Evolutionary conservation across 129 eudicot genomes (phyloP), one percentile per base, ranked within the genome.

Genomic region (Flaveria ramosissima): DNA sequence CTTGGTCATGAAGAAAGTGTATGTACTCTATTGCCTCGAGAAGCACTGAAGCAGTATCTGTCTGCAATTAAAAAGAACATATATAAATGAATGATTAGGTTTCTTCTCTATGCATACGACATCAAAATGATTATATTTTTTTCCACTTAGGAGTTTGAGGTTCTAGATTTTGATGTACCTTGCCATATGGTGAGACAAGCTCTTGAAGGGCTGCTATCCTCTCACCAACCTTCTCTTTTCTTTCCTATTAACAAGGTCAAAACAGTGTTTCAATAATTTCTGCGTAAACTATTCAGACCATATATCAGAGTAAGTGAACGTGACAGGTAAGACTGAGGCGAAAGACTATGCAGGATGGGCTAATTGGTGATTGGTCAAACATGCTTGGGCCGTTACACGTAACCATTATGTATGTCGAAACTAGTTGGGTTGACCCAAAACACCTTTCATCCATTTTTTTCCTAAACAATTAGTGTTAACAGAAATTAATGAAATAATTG

Each of bases 31-130:
- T 88, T 75, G 96, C 96, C 72, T 90, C 95, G 12, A 82, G 86
- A 61, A 93, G 98, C 73, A 93, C 98, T 11, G 98, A 93, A 70
- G 98, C 98, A 15, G 98, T 93, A 84, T 93, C 98, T 1, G 96
- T 90, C 98, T 93, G 92, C 80, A 90, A 32, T 27, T 45, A 62
- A 72, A 74, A 74, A 74, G 16, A 75, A 64, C 16, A 41, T 66
- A 2, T 72, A 52, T 21, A 36, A 26, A 72, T 11, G 23, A 52
- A 13, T 16, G 1, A 0, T 13, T 24, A 63, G 10, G 72, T 62
- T 79, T 39, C 41, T 71, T 70, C 52, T 20, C 52, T 3, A 63
- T 15, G 46, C 59, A 24, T 72, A 48, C 3, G 2, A 5, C 8
- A 15, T 80, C 27, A n/a, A 48, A n/a, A 15, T 42, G 19, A 15